phyloP scores from a whole-genome alignment of 2,329 filamentous ascomycete genomes.

The Aspergillus neotritici region DNA sequence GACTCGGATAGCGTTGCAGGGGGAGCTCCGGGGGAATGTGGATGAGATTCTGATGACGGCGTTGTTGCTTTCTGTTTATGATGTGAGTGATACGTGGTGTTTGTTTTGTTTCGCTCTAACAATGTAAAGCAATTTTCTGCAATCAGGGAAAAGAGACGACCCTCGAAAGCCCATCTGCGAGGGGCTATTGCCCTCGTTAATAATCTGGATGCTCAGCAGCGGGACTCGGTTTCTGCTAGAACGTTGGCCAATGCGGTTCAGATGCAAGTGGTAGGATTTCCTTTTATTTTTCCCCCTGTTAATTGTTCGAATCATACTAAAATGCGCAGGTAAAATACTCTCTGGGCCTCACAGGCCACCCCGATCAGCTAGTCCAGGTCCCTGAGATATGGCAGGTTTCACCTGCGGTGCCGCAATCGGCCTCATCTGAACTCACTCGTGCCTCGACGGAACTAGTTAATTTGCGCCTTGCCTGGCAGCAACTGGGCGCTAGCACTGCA shows the following conservation, averaged over 20 bases:
- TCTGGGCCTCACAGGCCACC: conserved; percentile 13
- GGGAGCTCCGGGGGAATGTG: conserved; percentile 13
- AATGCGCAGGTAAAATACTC: conserved; percentile 19
- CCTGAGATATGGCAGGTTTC: conserved; percentile 21
- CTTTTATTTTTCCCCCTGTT: neutral
- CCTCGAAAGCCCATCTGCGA: conserved; percentile 22
- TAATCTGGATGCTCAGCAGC: conserved; percentile 12
- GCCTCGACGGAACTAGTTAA: conserved; percentile 19
- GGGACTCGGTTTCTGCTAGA: conserved; percentile 10
- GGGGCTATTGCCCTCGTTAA: conserved; percentile 27
- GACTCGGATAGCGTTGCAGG: conserved; percentile 19
- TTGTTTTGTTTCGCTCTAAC: neutral
- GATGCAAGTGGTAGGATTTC: conserved; percentile 20
- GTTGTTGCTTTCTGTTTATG: conserved; percentile 23
- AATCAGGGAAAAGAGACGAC: conserved; percentile 17
- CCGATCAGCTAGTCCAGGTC: conserved; percentile 17
- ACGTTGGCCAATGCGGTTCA: conserved; percentile 21
- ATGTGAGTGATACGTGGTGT: conserved; percentile 12
- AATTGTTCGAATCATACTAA: conserved; percentile 1
- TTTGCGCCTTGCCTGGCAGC: conserved; percentile 20
- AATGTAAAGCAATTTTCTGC: conserved; percentile 21
- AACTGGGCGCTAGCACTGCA: conserved; percentile 2
- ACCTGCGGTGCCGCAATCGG: conserved; percentile 9
- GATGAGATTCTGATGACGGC: conserved; percentile 22
- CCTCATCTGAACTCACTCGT: conserved; percentile 17